These are phyloP conservation scores for Plasmodium fragile DNA, from an alignment of 169 alveolate genomes.

Conservation along the genomic window DNA sequence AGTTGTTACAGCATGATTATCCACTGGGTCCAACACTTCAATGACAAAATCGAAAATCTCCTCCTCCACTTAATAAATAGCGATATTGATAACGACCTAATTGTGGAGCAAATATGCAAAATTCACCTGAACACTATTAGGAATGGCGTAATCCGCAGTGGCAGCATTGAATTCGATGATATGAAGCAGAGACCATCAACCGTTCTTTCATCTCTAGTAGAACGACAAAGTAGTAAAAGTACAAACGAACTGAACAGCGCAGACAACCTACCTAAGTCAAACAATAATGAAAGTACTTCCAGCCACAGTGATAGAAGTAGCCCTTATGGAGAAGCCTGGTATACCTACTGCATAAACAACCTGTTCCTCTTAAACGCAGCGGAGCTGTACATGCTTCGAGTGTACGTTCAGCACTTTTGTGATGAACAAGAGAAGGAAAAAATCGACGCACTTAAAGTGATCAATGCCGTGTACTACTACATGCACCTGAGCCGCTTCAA, in stretches of 20 bases:
- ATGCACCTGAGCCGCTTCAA: slow-evolving; percentile 34
- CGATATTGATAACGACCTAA: slow-evolving; percentile 56
- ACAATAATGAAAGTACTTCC: not conserved
- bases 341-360: slow-evolving; percentile 31
- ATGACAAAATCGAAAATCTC: slow-evolving; percentile 48
- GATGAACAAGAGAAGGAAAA: slow-evolving; percentile 74
- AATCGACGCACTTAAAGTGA: slow-evolving; percentile 63
- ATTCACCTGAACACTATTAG: slow-evolving; percentile 34
- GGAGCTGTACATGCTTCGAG: slow-evolving; percentile 38
- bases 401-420: slow-evolving; percentile 61
- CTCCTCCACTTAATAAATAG: slow-evolving; percentile 30
- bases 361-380: slow-evolving; percentile 57
- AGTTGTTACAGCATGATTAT: slow-evolving; percentile 54
- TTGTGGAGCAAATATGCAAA: slow-evolving; percentile 65
- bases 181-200: not conserved
- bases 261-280: not conserved
- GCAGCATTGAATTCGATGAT: not conserved
- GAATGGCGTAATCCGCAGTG: slow-evolving; percentile 11
- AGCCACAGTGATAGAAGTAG: not conserved
- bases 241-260: not conserved
- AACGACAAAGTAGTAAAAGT: not conserved
- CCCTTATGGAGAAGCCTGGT: slow-evolving; percentile 48
- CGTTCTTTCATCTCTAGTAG: not conserved
- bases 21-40: slow-evolving; percentile 60
- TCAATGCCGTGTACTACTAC: slow-evolving; percentile 47